Evolutionary conservation across 1,139 yeast species (phyloP).

Genomic region (Geotrichum klebahnii): DNA sequence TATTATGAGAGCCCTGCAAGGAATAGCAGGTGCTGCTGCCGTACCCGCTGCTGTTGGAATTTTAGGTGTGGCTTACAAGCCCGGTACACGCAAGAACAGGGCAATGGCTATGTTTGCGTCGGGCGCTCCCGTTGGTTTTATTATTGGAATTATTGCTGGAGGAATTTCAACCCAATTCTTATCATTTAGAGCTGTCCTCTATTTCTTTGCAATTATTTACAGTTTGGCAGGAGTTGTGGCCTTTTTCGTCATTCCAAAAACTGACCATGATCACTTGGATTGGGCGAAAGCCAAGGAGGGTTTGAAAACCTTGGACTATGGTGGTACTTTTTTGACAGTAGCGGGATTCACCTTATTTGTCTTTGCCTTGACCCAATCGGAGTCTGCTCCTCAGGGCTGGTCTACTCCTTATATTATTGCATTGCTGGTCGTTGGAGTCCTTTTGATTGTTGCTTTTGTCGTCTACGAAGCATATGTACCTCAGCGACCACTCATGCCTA

Average conservation of each 20-base stretch:
- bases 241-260: slow-evolving; percentile 36
- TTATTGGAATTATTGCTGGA: slow-evolving; percentile 42
- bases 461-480: slow-evolving; percentile 43
- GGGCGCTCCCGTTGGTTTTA: slow-evolving; percentile 48
- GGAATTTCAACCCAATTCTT: slow-evolving; percentile 43
- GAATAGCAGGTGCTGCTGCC: slow-evolving; percentile 43
- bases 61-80: slow-evolving; percentile 42
- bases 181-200: slow-evolving; percentile 44
- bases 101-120: slow-evolving; percentile 45
- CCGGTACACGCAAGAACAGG: slow-evolving; percentile 41
- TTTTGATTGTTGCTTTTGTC: slow-evolving; percentile 38
- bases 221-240: slow-evolving; percentile 34
- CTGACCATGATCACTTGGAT: slow-evolving; percentile 27
- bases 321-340: slow-evolving; percentile 42
- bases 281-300: slow-evolving; percentile 23
- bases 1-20: slow-evolving; percentile 44
- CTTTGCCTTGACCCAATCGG: slow-evolving; percentile 45
- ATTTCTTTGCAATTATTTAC: slow-evolving; percentile 42
- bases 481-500: slow-evolving; percentile 46
- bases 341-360: slow-evolving; percentile 43
- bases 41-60: slow-evolving; percentile 48
- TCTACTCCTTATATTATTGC: slow-evolving; percentile 46
- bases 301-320: slow-evolving; percentile 39
- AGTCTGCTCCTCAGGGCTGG: slow-evolving; percentile 44
- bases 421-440: slow-evolving; percentile 42